Percentiles rank a stretch among this genome's conserved stretches.
These are phyloP conservation scores for Blastocystis sp. DNA, from an alignment of 352 stramenopile species.

Conservation along the genomic window DNA sequence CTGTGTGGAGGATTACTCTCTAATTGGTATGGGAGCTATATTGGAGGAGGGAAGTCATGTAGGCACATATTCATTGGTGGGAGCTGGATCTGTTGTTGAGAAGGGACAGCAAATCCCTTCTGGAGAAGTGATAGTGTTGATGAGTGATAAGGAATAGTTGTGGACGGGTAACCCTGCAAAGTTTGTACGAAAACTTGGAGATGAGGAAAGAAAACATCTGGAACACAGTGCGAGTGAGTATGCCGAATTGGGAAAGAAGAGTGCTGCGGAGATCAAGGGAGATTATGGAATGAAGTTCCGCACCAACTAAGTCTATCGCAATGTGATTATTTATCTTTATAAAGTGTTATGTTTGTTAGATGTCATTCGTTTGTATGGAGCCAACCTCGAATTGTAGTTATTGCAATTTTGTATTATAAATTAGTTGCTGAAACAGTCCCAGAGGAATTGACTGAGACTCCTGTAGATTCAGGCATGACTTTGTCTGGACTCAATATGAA, in stretches of 20 bases:
- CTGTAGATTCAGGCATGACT: not conserved
- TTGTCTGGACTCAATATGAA: constrained; percentile 38
- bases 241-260: constrained; percentile 37
- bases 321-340: constrained; percentile 54
- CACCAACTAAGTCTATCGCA: constrained; percentile 59
- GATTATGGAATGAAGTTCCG: constrained; percentile 48
- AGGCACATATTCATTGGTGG: constrained; percentile 88
- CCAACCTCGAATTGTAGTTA: not conserved
- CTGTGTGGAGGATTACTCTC: constrained; percentile 88
- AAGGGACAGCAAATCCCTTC: constrained; percentile 81
- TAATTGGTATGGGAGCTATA: constrained; percentile 92
- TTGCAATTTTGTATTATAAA: not conserved
- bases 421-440: not conserved
- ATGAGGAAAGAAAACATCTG: constrained; percentile 42
- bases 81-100: constrained; percentile 87
- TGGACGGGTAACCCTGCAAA: constrained; percentile 59
- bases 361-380: not conserved
- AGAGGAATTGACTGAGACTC: not conserved
- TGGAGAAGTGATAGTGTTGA: constrained; percentile 75
- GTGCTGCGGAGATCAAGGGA: constrained; percentile 52
- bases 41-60: constrained; percentile 86
- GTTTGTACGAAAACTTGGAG: constrained; percentile 55
- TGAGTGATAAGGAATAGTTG: constrained; percentile 3
- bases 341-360: constrained; percentile 21
- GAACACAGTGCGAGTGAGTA: constrained; percentile 57